A percentile compares a stretch with the other conserved stretches of the same genome.
Evolutionary conservation across 2,329 filamentous ascomycete species (phyloP).

Genomic region (Neurospora crassa): DNA sequence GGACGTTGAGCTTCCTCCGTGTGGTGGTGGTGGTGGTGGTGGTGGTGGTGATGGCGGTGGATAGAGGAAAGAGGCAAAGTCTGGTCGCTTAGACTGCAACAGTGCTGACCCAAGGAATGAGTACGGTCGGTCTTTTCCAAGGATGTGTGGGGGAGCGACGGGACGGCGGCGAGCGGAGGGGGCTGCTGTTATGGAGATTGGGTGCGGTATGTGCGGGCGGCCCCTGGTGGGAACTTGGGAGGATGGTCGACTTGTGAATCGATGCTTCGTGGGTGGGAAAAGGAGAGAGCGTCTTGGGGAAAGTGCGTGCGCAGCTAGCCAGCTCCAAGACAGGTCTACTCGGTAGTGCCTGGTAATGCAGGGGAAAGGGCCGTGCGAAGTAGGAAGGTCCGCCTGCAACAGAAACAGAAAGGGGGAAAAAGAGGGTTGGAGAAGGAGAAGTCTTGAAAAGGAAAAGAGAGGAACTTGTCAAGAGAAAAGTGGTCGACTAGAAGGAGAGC

Average conservation of each 20-base stretch:
- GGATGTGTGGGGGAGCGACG: neutral
- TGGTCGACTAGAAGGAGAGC: constrained; percentile 29
- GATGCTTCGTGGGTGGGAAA: neutral
- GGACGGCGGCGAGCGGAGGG: neutral
- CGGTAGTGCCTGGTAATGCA: neutral
- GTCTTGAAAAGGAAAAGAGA: constrained; percentile 30
- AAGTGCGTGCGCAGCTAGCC: neutral
- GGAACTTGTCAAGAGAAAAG: constrained; percentile 27
- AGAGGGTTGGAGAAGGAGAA: constrained; percentile 29
- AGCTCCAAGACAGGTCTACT: neutral
- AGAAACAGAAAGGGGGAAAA: constrained; percentile 22
- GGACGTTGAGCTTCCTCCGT: neutral
- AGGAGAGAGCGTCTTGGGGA: neutral
- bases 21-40: constrained; percentile 1
- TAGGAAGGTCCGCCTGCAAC: constrained; percentile 24
- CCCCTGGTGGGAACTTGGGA: constrained; percentile 1
- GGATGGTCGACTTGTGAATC: neutral
- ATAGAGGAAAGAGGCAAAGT: neutral
- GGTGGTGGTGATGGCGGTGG: constrained; percentile 3
- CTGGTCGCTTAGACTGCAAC: neutral
- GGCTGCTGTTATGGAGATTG: neutral
- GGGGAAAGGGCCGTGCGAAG: constrained; percentile 17
- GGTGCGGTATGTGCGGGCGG: constrained; percentile 1
- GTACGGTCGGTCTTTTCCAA: neutral
- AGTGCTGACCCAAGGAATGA: neutral